Evolutionary conservation across 768 basidiomycete species (phyloP), one percentile per base, ranked within the genome.

Genomic region (Naganishia randhawae): DNA sequence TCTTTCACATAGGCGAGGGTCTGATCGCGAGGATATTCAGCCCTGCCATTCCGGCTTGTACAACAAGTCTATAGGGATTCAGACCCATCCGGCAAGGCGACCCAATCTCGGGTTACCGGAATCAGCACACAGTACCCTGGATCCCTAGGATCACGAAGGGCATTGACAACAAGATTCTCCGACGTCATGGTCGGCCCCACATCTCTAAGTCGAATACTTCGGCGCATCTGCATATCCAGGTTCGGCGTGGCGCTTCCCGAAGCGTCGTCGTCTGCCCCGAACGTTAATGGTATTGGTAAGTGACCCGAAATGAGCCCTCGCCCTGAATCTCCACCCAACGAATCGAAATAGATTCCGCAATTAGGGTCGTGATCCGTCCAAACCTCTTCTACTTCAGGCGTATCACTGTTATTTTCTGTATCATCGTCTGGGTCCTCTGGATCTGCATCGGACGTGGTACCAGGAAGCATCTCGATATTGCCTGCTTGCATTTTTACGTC

Each of bases 401-500:
- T 25, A 39, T 39, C 57, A 2, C 14, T 16, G 39, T 61, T 39
- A 16, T 17, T 29, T 11, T 41, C 57, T 2, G 37, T 39, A 41
- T 61, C n/a, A 39, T 61, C 37, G 32, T 25, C 37, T 3, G 37
- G 22, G 13, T 61, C 13, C 7, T 61, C 57, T 9, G 35, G 37
- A 39, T 41, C 57, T 25, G n/a, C n/a, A n/a, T n/a, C n/a, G n/a
- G 57, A 41, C 41, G 25, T 39, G n/a, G 29, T 27, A 19, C 39
- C 22, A 25, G 39, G 11, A 41, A 41, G 39, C 57, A 61, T 61
- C 17, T 61, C 57, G 57, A 61, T 35, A 29, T 61, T 61, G 37
- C 57, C 57, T 1, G 57, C 57, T 42, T 61, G 57, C 57, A 61
- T 61, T 39, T 61, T 61, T 35, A 61, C 57, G 17, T 61, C 57